Base-by-base conservation (phyloP, 176 grass and related monocot species). In the Carex pumila region DNA sequence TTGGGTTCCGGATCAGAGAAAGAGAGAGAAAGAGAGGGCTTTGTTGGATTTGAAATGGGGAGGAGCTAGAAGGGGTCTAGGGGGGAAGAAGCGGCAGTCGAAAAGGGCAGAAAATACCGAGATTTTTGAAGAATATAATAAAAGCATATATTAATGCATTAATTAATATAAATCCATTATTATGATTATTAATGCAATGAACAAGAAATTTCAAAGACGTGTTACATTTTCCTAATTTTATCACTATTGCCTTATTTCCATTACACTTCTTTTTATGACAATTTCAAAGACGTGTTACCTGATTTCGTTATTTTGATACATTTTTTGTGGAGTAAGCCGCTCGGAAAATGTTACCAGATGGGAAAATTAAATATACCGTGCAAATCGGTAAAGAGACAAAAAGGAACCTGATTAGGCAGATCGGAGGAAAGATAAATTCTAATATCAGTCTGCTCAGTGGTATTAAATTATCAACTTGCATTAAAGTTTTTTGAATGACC, bases 31-130 rank as follows among this genome's bases (percentile, higher is more conserved):
- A 57, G 41, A 56, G 73, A 56, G 50, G 50, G 73, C 72, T 76
- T 55, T 55, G 72, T 12, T 76, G 72, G 72, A 76, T 76, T 78
- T 78, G 73, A 78, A 75, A 78, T 78, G 50, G 73, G 49, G 19
- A 25, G 52, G 73, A 78, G 73, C 52, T 78, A 29, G 25, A 52
- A 34, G 25, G 73, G 70, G 43, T 22, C 6, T 12, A 18, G 14
- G 13, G 10, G n/a, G 43, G 39, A 1, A 12, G 36, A 71, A 49
- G 69, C 2, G 12, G 30, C 65, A 71, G 15, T 11, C 47, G 11
- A 0, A 19, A 22, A 49, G 0, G 65, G 32, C 13, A 37, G 11
- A 68, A 41, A 41, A 5, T 32, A 69, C 34, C 7, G 3, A 18
- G 7, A 47, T 45, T 65, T 70, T 72, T 18, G 39, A 49, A 22